Conservation (phyloP, 371 early-diverging fungal genomes). For the Mortierella sp. region DNA sequence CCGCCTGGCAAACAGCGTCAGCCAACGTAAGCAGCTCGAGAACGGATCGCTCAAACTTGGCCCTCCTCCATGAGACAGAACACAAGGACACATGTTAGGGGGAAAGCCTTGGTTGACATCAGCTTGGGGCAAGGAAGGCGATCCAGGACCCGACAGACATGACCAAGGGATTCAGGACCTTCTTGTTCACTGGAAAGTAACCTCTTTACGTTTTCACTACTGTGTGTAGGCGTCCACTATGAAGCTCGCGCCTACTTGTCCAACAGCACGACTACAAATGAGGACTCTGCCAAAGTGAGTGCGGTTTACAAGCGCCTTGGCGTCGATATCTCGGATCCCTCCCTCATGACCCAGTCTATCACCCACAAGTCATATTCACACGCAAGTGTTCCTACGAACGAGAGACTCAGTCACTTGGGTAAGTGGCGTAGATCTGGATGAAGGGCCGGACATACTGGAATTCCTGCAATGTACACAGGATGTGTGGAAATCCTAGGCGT, state of each 20-base stretch:
- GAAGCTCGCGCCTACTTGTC: conserved; percentile 38
- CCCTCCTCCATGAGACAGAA: not conserved
- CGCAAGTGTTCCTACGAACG: conserved; percentile 69
- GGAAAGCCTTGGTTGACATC: too few relatives aligned
- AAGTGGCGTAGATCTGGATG: too few relatives aligned
- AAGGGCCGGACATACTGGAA: not conserved
- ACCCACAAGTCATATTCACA: conserved; percentile 80
- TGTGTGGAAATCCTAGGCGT: not conserved
- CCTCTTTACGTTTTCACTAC: too few relatives aligned
- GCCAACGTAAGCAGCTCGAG: conserved; percentile 30
- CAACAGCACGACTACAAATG: conserved; percentile 5
- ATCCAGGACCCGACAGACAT: too few relatives aligned
- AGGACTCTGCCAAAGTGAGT: conserved; percentile 26
- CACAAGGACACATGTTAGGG: not conserved
- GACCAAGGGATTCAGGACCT: not conserved
- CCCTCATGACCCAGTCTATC: conserved; percentile 67
- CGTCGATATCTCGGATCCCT: conserved; percentile 58
- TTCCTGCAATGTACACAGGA: not conserved
- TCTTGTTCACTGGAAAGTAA: too few relatives aligned
- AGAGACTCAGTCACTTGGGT: conserved; percentile 71
- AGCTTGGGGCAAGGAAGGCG: too few relatives aligned
- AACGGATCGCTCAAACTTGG: too few relatives aligned
- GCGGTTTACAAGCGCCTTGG: conserved; percentile 51
- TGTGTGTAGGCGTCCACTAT: conserved; percentile 37
- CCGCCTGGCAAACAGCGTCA: conserved; percentile 28